phyloP scores from a whole-genome alignment of 495 filamentous ascomycete species.

The Aspergillus coremiiformis region DNA sequence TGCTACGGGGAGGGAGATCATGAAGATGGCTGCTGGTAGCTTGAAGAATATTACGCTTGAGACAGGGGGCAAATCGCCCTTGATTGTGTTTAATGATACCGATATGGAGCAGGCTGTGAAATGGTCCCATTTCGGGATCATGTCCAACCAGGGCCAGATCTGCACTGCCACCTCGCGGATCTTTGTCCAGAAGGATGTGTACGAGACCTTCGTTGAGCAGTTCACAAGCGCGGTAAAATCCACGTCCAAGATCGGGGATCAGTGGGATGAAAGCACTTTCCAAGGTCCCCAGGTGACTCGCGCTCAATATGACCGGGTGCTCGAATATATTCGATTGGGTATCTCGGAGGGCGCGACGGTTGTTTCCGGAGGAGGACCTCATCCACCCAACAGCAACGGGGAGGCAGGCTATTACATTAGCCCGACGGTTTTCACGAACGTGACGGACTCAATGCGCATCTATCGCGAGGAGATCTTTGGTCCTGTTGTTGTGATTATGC shows the following conservation, averaged over 20 bases:
- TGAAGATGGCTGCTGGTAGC: constrained; percentile 76
- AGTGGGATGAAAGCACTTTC: constrained; percentile 67
- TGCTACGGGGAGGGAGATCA: constrained; percentile 71
- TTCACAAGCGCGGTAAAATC: constrained; percentile 62
- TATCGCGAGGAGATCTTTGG: constrained; percentile 77
- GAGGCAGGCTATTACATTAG: constrained; percentile 59
- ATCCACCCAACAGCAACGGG: constrained; percentile 40
- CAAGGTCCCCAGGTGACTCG: constrained; percentile 89
- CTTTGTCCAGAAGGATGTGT: constrained; percentile 70
- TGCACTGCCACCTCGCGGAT: constrained; percentile 86
- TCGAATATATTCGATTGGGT: constrained; percentile 68
- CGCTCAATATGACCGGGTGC: constrained; percentile 72
- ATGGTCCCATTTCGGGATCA: constrained; percentile 73
- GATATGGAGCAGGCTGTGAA: constrained; percentile 80
- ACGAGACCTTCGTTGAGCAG: constrained; percentile 63
- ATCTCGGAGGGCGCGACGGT: constrained; percentile 77
- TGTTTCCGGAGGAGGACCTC: constrained; percentile 61
- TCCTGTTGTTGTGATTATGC: constrained; percentile 73
- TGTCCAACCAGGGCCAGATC: constrained; percentile 79
- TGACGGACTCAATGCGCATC: constrained; percentile 59
- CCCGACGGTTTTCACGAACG: constrained; percentile 66
- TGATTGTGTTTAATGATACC: constrained; percentile 80
- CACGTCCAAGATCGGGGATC: constrained; percentile 73
- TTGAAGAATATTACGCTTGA: constrained; percentile 93
- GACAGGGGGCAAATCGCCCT: constrained; percentile 81